Conservation (phyloP, 345 rosid genomes). For the Camelina laxa region DNA sequence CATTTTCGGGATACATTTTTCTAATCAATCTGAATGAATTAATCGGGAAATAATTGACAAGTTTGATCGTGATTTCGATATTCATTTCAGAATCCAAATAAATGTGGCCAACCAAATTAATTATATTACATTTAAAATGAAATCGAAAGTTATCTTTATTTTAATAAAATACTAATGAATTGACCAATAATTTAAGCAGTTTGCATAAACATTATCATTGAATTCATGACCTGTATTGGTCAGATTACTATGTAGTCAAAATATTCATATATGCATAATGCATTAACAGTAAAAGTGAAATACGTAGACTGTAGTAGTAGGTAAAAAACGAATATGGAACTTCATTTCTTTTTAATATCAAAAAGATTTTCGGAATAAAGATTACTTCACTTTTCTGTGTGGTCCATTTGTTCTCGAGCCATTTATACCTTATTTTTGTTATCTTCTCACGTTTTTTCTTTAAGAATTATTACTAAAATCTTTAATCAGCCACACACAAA, state of each 20-base stretch:
- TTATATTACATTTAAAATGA: not conserved
- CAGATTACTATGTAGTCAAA: not conserved
- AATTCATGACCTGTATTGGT: not conserved
- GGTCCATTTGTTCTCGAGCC: conserved; percentile 37
- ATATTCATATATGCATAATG: not conserved
- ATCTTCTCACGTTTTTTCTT: conserved; percentile 2
- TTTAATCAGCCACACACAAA: not conserved
- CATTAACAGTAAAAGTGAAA: conserved; percentile 1
- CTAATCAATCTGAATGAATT: not conserved
- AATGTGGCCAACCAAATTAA: not conserved
- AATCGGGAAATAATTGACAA: not conserved
- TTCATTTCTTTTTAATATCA: not conserved
- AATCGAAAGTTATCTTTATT: not conserved
- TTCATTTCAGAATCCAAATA: not conserved
- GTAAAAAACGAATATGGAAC: conserved; percentile 28
- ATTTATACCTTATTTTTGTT: conserved; percentile 31
- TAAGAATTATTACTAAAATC: not conserved
- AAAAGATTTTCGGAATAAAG: conserved; percentile 26
- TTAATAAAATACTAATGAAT: not conserved
- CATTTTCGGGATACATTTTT: not conserved
- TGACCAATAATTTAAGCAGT: not conserved
- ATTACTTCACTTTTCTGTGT: conserved; percentile 30
- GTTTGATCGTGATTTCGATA: not conserved
- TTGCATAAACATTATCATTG: not conserved
- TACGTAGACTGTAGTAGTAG: conserved; percentile 11